phyloP scores from a whole-genome alignment of 495 filamentous ascomycete species.

The Pyrenula massariospora region DNA sequence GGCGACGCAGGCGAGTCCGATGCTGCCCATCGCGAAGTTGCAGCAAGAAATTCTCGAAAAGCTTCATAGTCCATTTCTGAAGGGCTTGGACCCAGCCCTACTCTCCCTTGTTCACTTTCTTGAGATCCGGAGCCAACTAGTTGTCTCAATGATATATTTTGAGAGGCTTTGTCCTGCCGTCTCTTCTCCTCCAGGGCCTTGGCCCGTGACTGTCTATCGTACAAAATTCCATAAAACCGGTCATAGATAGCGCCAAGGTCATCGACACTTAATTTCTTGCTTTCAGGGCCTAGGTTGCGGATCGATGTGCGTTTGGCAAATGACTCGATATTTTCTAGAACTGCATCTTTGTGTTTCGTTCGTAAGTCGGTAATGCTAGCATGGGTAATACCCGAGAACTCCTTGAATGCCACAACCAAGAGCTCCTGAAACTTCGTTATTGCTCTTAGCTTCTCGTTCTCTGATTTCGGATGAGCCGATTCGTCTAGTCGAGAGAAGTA shows the following conservation, averaged over 20 bases:
- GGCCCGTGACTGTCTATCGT: slow-evolving; percentile 78
- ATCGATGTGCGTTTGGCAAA: slow-evolving; percentile 96
- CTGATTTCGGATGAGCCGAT: slow-evolving; percentile 87
- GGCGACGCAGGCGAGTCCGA: slow-evolving; percentile 60
- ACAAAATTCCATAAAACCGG: slow-evolving; percentile 79
- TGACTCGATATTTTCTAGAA: slow-evolving; percentile 87
- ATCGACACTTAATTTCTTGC: slow-evolving; percentile 72
- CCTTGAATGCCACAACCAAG: slow-evolving; percentile 97
- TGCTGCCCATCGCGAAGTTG: slow-evolving; percentile 81
- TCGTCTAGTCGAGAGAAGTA: slow-evolving; percentile 92
- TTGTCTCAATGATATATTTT: slow-evolving; percentile 38
- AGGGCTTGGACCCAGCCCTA: slow-evolving; percentile 76
- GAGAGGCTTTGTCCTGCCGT: slow-evolving; percentile 35
- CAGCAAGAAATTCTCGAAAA: slow-evolving; percentile 85
- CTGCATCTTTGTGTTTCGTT: slow-evolving; percentile 80
- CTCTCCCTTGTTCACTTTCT: slow-evolving; percentile 57
- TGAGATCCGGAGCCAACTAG: slow-evolving; percentile 30
- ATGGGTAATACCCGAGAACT: slow-evolving; percentile 92
- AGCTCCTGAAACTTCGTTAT: slow-evolving; percentile 95
- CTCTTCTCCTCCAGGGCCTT: slow-evolving; percentile 59
- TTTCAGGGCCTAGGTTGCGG: slow-evolving; percentile 88
- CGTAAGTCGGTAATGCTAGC: slow-evolving; percentile 81
- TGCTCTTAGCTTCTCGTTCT: slow-evolving; percentile 82
- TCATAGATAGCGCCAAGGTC: slow-evolving; percentile 87
- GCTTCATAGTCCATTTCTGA: slow-evolving; percentile 94